Evolutionary conservation across 164 flowering plant species (phyloP).

Genomic region (Akebia trifoliata): DNA sequence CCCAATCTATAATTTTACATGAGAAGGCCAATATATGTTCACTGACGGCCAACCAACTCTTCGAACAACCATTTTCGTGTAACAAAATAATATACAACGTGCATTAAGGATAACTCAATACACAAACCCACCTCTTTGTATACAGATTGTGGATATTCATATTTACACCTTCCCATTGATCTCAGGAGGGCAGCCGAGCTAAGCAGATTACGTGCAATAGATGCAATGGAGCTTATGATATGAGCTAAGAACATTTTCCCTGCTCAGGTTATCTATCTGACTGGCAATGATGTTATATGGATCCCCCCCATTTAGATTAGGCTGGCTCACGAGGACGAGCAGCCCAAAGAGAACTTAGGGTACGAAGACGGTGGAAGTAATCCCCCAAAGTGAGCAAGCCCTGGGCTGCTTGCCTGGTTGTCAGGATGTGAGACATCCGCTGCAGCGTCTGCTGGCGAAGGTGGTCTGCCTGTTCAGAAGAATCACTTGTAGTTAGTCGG

Average conservation of each 20-base stretch:
- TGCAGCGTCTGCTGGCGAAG: slow-evolving; percentile 67
- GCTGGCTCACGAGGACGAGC: slow-evolving; percentile 59
- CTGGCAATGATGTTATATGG: too few relatives aligned
- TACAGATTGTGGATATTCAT: background rate
- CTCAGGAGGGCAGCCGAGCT: too few relatives aligned
- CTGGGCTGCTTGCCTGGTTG: slow-evolving; percentile 73
- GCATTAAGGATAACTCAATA: slow-evolving; percentile 1
- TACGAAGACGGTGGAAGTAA: slow-evolving; percentile 76
- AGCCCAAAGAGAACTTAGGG: slow-evolving; percentile 71
- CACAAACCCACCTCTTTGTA: slow-evolving; percentile 1
- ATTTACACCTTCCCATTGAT: slow-evolving; percentile 27
- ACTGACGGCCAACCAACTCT: too few relatives aligned
- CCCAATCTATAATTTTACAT: too few relatives aligned
- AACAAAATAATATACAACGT: slow-evolving; percentile 12
- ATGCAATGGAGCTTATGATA: background rate
- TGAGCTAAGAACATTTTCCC: too few relatives aligned
- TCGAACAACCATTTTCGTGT: too few relatives aligned
- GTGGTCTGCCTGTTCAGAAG: slow-evolving; percentile 70
- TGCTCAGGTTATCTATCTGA: too few relatives aligned
- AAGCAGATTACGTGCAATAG: background rate
- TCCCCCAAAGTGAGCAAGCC: slow-evolving; percentile 78
- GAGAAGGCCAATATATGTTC: too few relatives aligned
- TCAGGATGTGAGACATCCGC: slow-evolving; percentile 64
- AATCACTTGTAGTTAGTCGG: background rate
- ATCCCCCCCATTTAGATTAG: slow-evolving; percentile 13